Base-by-base conservation (phyloP, 2,329 filamentous ascomycete genomes). In the Colletotrichum tamarilloi region DNA sequence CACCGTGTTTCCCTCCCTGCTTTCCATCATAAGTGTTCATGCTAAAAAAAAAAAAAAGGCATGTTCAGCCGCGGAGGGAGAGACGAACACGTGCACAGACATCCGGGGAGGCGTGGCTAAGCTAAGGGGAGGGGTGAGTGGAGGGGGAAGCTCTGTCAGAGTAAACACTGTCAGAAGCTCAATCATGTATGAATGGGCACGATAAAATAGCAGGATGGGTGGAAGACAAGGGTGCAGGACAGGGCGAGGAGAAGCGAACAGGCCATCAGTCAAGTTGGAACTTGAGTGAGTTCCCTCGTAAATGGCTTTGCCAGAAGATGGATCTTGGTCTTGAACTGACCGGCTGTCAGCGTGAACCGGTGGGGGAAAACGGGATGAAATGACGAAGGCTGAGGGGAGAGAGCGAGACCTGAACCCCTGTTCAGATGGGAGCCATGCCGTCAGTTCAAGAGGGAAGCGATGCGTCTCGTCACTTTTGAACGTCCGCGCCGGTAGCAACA, bases 271-370 rank as follows among this genome's bases (percentile, higher is more conserved):
- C 35, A 59, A 19, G 4, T 46, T 52, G 49, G 24, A 28, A 16
- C n/a, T 14, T 32, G 14, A 53, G 28, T 28, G 19, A 53, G 49
- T 42, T 52, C 42, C 55, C 52, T 30, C 24, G 16, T 4, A 11
- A 12, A 30, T 6, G 28, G 7, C 16, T 35, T 28, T 14, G 52
- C 16, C 22, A 58, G 64, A 35, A 49, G 42, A 49, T 49, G 42
- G 19, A 49, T 49, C n/a, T 24, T 42, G 38, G 16, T 24, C 14
- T 57, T 35, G 46, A 58, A 8, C 49, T 24, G 2, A 28, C 60
- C 66, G 71, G 71, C 49, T 73, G 66, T 56, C 56, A 66, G 60
- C 70, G 46, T 57, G 70, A 73, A 73, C 71, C 62, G 24, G 67
- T 62, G 60, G 71, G 70, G 65, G 56, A 53, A 7, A 26, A 66